These are phyloP conservation scores for Suillus decipiens DNA, from an alignment of 768 basidiomycete genomes.

Conservation along the genomic window DNA sequence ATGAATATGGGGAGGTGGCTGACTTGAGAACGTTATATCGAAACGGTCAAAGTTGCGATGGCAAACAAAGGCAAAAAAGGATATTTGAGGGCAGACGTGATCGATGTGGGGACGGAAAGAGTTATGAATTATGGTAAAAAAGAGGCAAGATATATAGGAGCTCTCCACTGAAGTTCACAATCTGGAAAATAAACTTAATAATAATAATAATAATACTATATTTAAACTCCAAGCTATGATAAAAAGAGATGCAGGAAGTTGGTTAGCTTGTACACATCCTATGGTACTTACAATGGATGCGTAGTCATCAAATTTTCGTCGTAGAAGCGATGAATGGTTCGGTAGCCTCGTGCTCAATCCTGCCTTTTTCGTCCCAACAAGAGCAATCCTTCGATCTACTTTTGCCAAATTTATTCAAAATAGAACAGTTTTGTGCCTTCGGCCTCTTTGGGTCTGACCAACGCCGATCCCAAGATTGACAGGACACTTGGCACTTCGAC, in stretches of 20 bases:
- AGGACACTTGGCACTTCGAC: conserved; percentile 2
- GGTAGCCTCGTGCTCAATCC: conserved; percentile 17
- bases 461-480: not conserved
- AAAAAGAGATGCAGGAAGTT: not conserved
- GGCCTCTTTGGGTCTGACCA: not conserved
- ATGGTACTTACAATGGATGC: conserved; percentile 4
- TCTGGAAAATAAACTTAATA: not conserved
- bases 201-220: not conserved
- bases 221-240: conserved; percentile 8
- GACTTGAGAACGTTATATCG: conserved; percentile 6
- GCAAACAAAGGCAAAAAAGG: conserved; percentile 3
- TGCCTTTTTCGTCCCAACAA: conserved; percentile 28
- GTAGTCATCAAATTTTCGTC: not conserved
- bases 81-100: conserved; percentile 8
- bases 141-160: conserved; percentile 7
- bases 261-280: not conserved
- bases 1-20: not conserved
- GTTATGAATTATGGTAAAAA: not conserved
- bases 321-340: conserved; percentile 13
- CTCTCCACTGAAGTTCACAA: too few relatives aligned
- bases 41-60: not conserved
- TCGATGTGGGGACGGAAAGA: not conserved
- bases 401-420: conserved; percentile 1
- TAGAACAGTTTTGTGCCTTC: not conserved
- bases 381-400: conserved; percentile 17